These are phyloP conservation scores for Saccharum hybrid DNA, from an alignment of 202 grass and related monocot species.

Conservation along the genomic window DNA sequence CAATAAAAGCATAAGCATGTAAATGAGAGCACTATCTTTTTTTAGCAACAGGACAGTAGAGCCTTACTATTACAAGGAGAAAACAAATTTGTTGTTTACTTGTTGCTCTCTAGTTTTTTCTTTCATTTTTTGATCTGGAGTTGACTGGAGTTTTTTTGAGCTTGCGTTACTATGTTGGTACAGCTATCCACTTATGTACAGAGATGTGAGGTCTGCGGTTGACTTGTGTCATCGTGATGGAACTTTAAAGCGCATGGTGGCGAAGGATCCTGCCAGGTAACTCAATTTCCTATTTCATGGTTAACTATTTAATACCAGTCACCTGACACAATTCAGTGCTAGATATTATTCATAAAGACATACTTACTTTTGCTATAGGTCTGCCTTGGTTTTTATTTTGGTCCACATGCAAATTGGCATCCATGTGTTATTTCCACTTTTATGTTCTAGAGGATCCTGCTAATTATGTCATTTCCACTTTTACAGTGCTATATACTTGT, in stretches of 20 bases:
- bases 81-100: neutral
- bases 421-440: neutral
- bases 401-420: conserved; percentile 18
- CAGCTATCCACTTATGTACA: conserved; percentile 89
- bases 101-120: conserved; percentile 7
- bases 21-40: neutral
- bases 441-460: neutral
- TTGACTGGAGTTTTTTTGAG: conserved; percentile 21
- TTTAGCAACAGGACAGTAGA: conserved; percentile 9
- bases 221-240: conserved; percentile 96
- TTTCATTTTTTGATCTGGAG: conserved; percentile 5
- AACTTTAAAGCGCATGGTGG: conserved; percentile 95
- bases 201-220: conserved; percentile 94
- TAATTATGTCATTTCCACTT: neutral
- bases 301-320: neutral
- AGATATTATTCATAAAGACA: conserved; percentile 13
- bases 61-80: neutral
- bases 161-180: conserved; percentile 45
- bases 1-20: conserved; percentile 22
- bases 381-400: conserved; percentile 20
- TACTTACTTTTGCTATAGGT: conserved; percentile 14
- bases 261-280: conserved; percentile 87
- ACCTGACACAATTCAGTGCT: neutral
- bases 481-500: conserved; percentile 9
- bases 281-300: conserved; percentile 15